phyloP scores from a whole-genome alignment of 108 stramenopile species.

The Nitzschia putrida region DNA sequence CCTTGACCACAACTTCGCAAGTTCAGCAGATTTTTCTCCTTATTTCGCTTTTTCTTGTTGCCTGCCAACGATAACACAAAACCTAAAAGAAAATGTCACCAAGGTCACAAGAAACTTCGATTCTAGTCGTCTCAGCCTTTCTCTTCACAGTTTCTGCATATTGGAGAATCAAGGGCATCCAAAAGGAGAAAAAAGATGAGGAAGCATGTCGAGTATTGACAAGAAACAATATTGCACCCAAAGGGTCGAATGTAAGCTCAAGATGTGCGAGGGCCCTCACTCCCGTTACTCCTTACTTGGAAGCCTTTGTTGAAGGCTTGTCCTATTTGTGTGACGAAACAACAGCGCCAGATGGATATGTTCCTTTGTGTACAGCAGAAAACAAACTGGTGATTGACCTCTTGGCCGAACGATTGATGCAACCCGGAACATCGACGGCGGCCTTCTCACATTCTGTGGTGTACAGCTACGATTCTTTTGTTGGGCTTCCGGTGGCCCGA shows the following conservation, averaged over 20 bases:
- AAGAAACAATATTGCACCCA: neutral
- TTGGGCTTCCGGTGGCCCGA: constrained; percentile 72
- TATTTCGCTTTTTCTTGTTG: no score
- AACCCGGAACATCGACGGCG: constrained; percentile 58
- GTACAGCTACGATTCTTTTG: constrained; percentile 77
- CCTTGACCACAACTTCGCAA: neutral
- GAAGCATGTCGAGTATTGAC: neutral
- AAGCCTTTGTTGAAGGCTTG: constrained; percentile 53
- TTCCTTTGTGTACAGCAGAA: constrained; percentile 79
- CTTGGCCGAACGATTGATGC: constrained; percentile 65
- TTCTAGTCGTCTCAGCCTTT: constrained; percentile 23
- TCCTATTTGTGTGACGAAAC: constrained; percentile 69
- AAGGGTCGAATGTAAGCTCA: constrained; percentile 15
- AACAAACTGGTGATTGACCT: constrained; percentile 79
- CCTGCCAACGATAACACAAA: no score
- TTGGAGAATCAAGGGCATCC: constrained; percentile 15
- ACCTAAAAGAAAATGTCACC: no score
- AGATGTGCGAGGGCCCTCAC: constrained; percentile 40
- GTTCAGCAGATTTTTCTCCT: neutral
- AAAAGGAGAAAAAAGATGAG: constrained; percentile 18
- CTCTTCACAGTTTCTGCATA: constrained; percentile 25
- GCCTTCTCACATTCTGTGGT: constrained; percentile 76
- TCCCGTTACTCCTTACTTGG: constrained; percentile 57
- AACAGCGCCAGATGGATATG: constrained; percentile 61
- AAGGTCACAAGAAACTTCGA: constrained; percentile 21